Evolutionary conservation across 495 filamentous ascomycete genomes (phyloP).

Genomic region (Tuber melanosporum): DNA sequence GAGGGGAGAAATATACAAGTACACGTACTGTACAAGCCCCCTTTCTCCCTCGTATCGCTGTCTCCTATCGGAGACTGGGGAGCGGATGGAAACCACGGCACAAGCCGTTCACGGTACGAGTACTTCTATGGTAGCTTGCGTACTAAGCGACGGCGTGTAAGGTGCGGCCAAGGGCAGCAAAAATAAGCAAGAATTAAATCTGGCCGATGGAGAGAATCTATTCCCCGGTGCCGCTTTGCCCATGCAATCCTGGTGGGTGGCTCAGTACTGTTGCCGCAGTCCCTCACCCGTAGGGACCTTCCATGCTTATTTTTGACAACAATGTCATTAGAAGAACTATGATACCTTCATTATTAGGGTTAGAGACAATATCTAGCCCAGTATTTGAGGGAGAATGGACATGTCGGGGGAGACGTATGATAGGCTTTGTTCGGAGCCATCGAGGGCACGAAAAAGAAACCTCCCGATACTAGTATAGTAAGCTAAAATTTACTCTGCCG

Average conservation of each 20-base stretch:
- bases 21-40: not conserved
- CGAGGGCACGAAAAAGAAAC: not conserved
- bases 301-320: conserved; percentile 2
- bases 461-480: not conserved
- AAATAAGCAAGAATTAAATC: not conserved
- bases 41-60: not conserved
- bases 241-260: not conserved
- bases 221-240: not conserved
- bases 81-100: not conserved
- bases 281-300: not conserved
- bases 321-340: not conserved
- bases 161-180: not conserved
- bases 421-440: not conserved
- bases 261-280: not conserved
- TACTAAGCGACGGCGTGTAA: not conserved
- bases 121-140: not conserved
- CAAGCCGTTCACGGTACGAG: not conserved
- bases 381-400: not conserved
- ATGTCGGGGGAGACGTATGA: not conserved
- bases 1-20: not conserved
- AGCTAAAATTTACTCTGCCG: not conserved
- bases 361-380: not conserved
- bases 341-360: not conserved
- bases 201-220: not conserved
- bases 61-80: not conserved